These are phyloP conservation scores for Taphrina populina DNA, from an alignment of 1,139 yeast genomes.

Conservation along the genomic window DNA sequence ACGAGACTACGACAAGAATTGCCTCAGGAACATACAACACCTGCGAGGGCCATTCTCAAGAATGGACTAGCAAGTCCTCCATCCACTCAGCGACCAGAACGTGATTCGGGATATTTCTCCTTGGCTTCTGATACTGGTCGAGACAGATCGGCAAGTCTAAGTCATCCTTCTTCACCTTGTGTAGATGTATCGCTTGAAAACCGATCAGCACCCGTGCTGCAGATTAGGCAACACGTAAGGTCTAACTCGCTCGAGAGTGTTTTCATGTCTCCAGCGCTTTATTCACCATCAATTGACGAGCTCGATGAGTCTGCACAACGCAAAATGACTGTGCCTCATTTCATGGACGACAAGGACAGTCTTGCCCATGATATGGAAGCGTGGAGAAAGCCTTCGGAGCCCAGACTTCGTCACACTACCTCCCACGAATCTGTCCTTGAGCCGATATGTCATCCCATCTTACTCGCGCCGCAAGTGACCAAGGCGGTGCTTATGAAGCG, in stretches of 20 bases:
- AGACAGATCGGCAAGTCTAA: slow-evolving; percentile 14
- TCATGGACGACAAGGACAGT: too few relatives aligned
- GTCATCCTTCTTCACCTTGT: slow-evolving; percentile 14
- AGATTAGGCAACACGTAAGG: neutral
- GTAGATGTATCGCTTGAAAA: neutral
- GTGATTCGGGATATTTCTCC: slow-evolving; percentile 31
- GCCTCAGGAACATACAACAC: neutral
- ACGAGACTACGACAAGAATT: neutral
- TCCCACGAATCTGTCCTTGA: slow-evolving; percentile 22
- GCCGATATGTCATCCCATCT: neutral
- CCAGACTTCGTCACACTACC: slow-evolving; percentile 4
- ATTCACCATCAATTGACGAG: too few relatives aligned
- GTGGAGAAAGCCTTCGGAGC: too few relatives aligned
- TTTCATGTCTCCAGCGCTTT: neutral
- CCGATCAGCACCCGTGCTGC: neutral
- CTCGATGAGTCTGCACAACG: too few relatives aligned
- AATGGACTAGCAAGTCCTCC: slow-evolving; percentile 15
- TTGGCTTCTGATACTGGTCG: slow-evolving; percentile 8
- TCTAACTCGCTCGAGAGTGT: slow-evolving; percentile 17
- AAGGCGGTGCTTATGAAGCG: neutral
- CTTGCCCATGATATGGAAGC: too few relatives aligned
- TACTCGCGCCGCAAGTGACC: neutral
- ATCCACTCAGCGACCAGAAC: neutral
- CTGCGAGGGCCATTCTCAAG: neutral
- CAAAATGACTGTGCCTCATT: too few relatives aligned